Evolutionary conservation across 2,329 filamentous ascomycete genomes (phyloP), one percentile per base, ranked within the genome.

Genomic region (Ophiostoma himal-ulmi): DNA sequence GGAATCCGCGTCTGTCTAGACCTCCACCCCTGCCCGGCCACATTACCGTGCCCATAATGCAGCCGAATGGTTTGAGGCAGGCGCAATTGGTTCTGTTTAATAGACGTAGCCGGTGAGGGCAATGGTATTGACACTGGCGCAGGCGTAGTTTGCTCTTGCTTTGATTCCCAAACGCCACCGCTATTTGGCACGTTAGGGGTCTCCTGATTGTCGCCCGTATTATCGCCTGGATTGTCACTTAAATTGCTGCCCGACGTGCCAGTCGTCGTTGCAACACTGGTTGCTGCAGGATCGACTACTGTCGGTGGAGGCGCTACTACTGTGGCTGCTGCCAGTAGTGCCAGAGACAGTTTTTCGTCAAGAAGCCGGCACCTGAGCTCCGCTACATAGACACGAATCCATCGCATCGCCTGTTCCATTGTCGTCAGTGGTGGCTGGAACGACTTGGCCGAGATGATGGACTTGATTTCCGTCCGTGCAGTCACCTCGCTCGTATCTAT

Each of bases 361-460:
- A 97, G 89, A 65, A 98, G 84, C 60, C 95, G 88, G 69, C 92
- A 90, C 79, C 91, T 95, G 68, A 99, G 96, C 78, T 99, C 95
- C 0, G 93, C 92, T 5, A 87, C 89, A 78, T 98, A 98, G 70
- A 99, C 97, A 13, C 90, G 86, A 54, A 99, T 83, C 95, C 95
- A 99, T 72, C 89, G 89, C 34, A 86, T 82, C 0, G 90, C 94
- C 78, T 96, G 92, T 30, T 95, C 92, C 22, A 87, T 81, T 1
- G 84, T 90, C 74, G 88, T 91, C 77, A 98, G 94, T 70, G 85
- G 88, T 0, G 95, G 95, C 36, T 92, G 86, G 76, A 99, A 99
- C 0, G 93, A 96, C 78, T 99, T 99, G 26, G 95, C 94, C 1
- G 93, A 97, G 17, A 98, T 83, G 94, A 99, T 98, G 20, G 91